Evolutionary conservation across 202 grass and related monocot species (phyloP), one percentile per base, ranked within the genome.

Genomic region (Digitaria exilis): DNA sequence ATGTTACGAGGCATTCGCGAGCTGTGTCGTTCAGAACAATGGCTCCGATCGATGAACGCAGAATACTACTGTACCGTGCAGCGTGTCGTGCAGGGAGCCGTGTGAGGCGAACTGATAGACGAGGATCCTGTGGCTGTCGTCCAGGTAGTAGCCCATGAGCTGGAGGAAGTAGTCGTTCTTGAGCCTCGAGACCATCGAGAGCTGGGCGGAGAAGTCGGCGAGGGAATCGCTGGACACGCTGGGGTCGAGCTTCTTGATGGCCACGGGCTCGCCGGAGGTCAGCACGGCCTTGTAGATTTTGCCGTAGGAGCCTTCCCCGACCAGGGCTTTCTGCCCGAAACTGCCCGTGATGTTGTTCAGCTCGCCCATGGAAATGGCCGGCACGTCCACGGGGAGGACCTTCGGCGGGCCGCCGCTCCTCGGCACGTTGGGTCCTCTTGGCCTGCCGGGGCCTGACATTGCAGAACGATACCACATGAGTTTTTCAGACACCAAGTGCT

Each of bases 231-330:
- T 90, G 18, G 91, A 84, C 34, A 75, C 87, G 81, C 60, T 88
- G 52, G 89, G 89, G 74, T 97, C 89, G 41, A 94, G 88, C 73
- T 85, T 94, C 80, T 94, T 97, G 31, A 92, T 90, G 41, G 91
- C 94, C 64, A 83, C 86, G 48, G 39, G 65, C 60, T 89, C 77
- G 19, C 85, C 88, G 13, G 90, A 83, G 37, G 80, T 71, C 3
- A 94, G 81, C 69, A 59, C 81, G 37, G 87, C 91, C 32, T 42
- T 67, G 67, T 86, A 91, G 60, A 97, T 90, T 13, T 65, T 64
- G 9, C 94, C 87, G 56, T 97, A 97, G 45, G 94, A 94, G 63
- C 91, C 94, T 92, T 97, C 89, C 49, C 94, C 91, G 5, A 97
- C 68, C 71, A 94, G 63, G 29, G 94, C 81, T 11, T 81, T 81